Evolutionary conservation across 352 stramenopile genomes (phyloP), one percentile per base, ranked within the genome.

Genomic region (Globisporangium perplexum): DNA sequence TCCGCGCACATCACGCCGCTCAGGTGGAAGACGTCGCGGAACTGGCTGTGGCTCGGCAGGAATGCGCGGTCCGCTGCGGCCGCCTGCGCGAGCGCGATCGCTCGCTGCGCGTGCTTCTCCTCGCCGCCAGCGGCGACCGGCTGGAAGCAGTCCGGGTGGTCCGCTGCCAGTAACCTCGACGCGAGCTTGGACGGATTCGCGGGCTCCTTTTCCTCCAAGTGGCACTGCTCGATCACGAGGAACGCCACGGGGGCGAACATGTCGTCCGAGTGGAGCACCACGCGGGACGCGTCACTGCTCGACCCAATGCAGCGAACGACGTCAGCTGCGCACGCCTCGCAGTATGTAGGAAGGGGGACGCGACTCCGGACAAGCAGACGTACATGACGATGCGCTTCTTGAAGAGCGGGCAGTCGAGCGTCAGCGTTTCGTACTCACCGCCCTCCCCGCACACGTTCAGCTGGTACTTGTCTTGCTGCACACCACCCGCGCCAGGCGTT

Each of bases 381-480:
- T 88, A 93, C 79, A 96, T 78, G 45, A 95, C 82, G 52, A 98
- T 95, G 17, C 90, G 76, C 62, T 97, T 92, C 58, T 96, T 92
- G 56, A 99, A 98, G 4, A 97, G 71, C 24, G 93, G 92, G 65
- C 90, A 99, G 78, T 99, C 94, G n/a, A 99, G 66, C 24, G 98
- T 98, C 30, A 99, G 76, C 2, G 96, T 98, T 78, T 99, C 97
- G 79, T 99, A 99, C 71, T 99, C 97, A 20, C 97, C 97, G 38
- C 97, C 97, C 81, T 99, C 97, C 17, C 97, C 97, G 39, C 96
- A 99, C 8, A 99, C 85, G 66, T 99, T 97, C 64, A 99, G 93
- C 53, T 97, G 91, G 69, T 97, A 99, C 55, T 96, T 90, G 22
- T 97, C 76, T 69, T 98, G 74, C 83, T 92, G 48, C 24, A 51